Evolutionary conservation across 2,329 filamentous ascomycete species (phyloP), one percentile per base, ranked within the genome.

Genomic region (Neonectria ditissima): DNA sequence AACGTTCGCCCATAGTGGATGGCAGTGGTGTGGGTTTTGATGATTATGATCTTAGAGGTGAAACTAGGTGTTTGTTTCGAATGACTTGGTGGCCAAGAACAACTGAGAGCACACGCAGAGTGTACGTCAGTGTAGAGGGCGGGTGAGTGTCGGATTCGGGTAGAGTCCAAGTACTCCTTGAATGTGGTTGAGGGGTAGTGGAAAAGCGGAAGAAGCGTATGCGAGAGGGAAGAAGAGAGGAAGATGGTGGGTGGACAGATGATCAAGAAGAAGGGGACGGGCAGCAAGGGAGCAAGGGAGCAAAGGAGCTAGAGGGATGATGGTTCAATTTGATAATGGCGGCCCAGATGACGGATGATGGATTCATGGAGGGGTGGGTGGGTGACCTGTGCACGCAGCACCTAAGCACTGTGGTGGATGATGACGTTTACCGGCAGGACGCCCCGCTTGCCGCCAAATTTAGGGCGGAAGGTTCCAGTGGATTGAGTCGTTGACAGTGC

Each of bases 1-100:
- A 89, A 70, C 78, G 79, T 64, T 79, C 78, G 63, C 68, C 71
- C 75, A 77, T 76, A 63, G 54, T 69, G 52, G 22, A 61, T 62
- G 52, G 34, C 32, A 50, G 24, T 26, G 32, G 20, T n/a, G 34
- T 55, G 60, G 58, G 52, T 43, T 59, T 45, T 50, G 64, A 61
- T 44, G 64, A 44, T 18, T 54, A 52, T 16, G 22, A 63, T 71
- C 59, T 52, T 48, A 44, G 51, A 52, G 48, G 16, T 54, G 53
- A 50, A 44, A 37, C 58, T 32, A 18, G 34, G 24, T 20, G n/a
- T 41, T 56, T 16, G 56, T 32, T 20, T 54, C 26, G 13, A 11
- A 28, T 26, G 16, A 37, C 11, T 24, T 51, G 26, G 28, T 18
- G 13, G 26, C 45, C 14, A 11, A 37, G 6, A 39, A 14, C 24